A percentile compares a stretch with the other conserved stretches of the same genome.
Evolutionary conservation across 371 early-diverging fungal species (phyloP).

Genomic region (Mucor racemosus): DNA sequence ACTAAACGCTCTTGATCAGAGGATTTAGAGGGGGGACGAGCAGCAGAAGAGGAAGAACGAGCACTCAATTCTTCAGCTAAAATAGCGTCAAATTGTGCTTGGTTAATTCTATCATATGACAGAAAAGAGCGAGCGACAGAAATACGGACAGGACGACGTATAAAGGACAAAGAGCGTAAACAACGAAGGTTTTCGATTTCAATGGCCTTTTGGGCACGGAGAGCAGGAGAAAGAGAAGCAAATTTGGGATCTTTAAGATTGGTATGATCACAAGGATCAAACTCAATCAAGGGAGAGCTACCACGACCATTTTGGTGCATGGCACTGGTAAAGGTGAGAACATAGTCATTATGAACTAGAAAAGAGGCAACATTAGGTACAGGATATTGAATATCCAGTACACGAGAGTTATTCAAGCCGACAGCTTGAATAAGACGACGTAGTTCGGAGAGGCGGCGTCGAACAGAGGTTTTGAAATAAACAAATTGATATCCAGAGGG

Average conservation of each 20-base stretch:
- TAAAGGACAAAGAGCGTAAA: neutral
- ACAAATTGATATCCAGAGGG: too few relatives aligned
- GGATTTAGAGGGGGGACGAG: neutral
- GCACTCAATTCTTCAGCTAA: neutral
- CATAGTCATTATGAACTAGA: conserved; percentile 2
- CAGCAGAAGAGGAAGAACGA: neutral
- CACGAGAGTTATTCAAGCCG: neutral
- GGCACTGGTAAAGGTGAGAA: neutral
- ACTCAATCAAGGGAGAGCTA: neutral
- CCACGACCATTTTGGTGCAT: neutral
- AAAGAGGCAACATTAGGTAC: neutral
- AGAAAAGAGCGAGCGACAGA: conserved; percentile 7
- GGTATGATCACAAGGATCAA: neutral
- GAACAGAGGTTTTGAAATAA: neutral
- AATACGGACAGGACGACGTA: neutral
- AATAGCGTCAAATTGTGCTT: neutral
- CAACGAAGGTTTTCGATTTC: conserved; percentile 1
- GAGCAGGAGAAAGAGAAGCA: neutral
- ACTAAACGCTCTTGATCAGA: neutral
- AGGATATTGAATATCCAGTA: conserved; percentile 10
- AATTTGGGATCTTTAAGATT: neutral
- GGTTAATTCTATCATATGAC: neutral
- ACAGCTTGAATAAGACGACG: neutral
- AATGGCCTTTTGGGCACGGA: neutral
- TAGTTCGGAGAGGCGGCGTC: neutral